Percentiles rank a stretch among this genome's conserved stretches.
Evolutionary conservation across 495 filamentous ascomycete species (phyloP).

Genomic region (Penicillium malachiteum): DNA sequence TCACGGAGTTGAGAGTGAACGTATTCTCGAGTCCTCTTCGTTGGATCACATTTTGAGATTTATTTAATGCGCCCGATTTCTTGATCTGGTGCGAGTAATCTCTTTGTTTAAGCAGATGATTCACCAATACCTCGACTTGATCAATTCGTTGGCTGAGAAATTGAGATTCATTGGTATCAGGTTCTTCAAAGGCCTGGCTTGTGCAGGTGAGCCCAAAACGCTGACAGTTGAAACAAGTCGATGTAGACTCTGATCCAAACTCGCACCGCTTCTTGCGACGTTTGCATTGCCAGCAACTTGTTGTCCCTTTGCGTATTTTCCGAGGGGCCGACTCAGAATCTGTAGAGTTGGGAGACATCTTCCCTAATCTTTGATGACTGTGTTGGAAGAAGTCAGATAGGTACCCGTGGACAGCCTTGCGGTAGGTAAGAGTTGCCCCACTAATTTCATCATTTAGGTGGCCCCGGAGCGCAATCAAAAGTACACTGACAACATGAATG

Average conservation of each 20-base stretch:
- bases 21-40: neutral
- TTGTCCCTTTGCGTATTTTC: conserved; percentile 37
- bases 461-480: too few species aligned
- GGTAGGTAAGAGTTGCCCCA: neutral
- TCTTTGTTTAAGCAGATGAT: conserved; percentile 16
- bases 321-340: conserved; percentile 1
- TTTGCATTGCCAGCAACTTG: conserved; percentile 42
- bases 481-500: too few species aligned
- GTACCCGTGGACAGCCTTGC: neutral
- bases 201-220: conserved; percentile 21
- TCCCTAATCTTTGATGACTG: neutral
- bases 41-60: neutral
- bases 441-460: too few species aligned
- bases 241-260: conserved; percentile 20
- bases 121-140: conserved; percentile 22
- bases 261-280: conserved; percentile 36
- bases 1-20: conserved; percentile 9
- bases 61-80: too few species aligned
- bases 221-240: conserved; percentile 40
- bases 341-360: neutral
- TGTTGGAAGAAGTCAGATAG: neutral
- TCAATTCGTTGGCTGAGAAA: conserved; percentile 15
- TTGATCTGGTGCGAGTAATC: too few species aligned
- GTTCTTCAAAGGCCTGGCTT: conserved; percentile 24
- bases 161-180: neutral